Evolutionary conservation across 768 basidiomycete genomes (phyloP), one percentile per base, ranked within the genome.

Genomic region (Amanita phalloides): DNA sequence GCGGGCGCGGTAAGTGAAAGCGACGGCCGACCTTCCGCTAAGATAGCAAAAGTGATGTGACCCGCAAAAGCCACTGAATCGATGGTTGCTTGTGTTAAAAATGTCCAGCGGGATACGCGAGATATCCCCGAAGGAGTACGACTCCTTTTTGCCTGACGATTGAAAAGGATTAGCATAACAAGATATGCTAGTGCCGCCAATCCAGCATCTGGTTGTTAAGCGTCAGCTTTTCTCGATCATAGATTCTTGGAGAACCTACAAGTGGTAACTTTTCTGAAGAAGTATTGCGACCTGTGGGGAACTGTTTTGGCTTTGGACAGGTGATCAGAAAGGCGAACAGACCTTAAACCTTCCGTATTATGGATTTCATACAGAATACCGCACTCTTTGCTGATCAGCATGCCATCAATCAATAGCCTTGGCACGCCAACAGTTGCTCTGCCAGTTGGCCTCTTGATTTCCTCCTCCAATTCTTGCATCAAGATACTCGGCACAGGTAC

Each of bases 51-150:
- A 0, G 90, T 93, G 49, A 93, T 81, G 59, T 94, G 90, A 0
- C 86, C 86, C 17, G 88, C 87, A 62, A 95, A 94, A 0, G 87
- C 81, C 39, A 91, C 81, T 0, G 86, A 79, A 61, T 96, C 92
- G 17, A 89, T 76, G 1, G 83, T 77, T 4, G 84, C 78, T 64
- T 93, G 90, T 5, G 82, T 68, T 20, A 91, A 71, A 62, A 94
- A 90, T 1, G 84, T 79, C 84, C 88, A 92, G 6, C 86, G 71
- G 2, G 90, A 94, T 7, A 93, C 73, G 13, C 86, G 80, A 4
- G 85, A 78, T 13, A 94, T 73, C 4, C 82, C 81, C 1, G 86
- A 82, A 1, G 90, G 89, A 4, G 86, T 90, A 17, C 86, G 78
- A 55, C 85, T 87, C 28, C 69, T 72, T 53, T 84, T 78, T 56